Evolutionary conservation across 805 yeast species (phyloP), one percentile per base, ranked within the genome.

Genomic region (Cyberlindnera veronae): DNA sequence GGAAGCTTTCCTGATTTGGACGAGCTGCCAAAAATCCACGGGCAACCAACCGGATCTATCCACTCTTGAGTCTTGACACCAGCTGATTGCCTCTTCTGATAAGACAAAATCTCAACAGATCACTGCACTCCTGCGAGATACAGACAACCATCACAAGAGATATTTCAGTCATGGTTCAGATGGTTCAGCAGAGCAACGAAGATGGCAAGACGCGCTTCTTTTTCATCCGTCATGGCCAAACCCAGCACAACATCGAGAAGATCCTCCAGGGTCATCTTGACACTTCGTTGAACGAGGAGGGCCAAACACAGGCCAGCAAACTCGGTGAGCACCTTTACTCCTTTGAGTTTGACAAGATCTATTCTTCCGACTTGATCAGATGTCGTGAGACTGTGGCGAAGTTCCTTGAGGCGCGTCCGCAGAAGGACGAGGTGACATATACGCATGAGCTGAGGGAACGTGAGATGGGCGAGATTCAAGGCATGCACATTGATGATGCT

Each of bases 191-290:
- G 1, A 55, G 54, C 37, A 26, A 38, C 1, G 44, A 51, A 17
- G 21, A 38, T 2, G 19, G 30, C 1, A 49, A 61, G 8, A 57
- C 76, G 2, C 64, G 84, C 19, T 52, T 84, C 3, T 81, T 82
- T 48, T 59, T 86, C 5, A 76, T 87, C 5, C 75, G 96, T 53
- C 96, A 87, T 53, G 96, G 95, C 2, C 93, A 84, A 58, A 87
- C 96, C 0, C 79, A 79, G 41, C 80, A 81, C 60, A 87, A 87
- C 56, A 69, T 71, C 28, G 57, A 72, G 38, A 81, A 78, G 61
- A 81, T 83, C 35, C 61, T 87, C 28, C 96, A 87, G 61, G 96
- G 96, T 1, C 95, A 87, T 55, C 53, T 68, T 31, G 82, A 87
- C 55, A 76, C 79, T 5, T 72, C 76, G 15, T 55, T 88, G 39